Conservation (phyloP, 148 eudicot genomes). For the Vaccinium myrtillus region DNA sequence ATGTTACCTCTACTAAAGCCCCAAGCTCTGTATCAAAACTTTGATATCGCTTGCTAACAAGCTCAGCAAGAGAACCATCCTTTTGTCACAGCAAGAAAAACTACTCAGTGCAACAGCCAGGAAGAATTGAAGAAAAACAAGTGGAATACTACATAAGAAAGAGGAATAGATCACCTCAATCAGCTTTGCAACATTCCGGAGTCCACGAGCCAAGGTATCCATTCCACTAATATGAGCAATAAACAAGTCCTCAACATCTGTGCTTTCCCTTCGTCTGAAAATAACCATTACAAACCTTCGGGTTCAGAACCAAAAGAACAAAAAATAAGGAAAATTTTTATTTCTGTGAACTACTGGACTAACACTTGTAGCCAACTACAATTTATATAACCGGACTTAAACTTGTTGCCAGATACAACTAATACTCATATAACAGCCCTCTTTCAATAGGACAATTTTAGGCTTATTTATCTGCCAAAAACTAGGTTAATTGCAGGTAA, state of each 20-base stretch:
- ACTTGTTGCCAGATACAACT: background rate
- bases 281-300: background rate
- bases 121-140: background rate
- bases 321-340: background rate
- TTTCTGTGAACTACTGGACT: background rate
- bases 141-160: background rate
- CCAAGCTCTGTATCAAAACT: slow-evolving; percentile 87
- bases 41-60: slow-evolving; percentile 82
- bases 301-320: background rate
- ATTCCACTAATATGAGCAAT: slow-evolving; percentile 93
- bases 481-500: background rate
- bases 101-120: background rate
- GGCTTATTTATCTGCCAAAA: background rate
- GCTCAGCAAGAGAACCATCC: slow-evolving; percentile 79
- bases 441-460: background rate
- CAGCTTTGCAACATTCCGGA: slow-evolving; percentile 87
- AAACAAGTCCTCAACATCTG: slow-evolving; percentile 96
- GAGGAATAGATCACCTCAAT: slow-evolving; percentile 53
- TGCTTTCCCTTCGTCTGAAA: slow-evolving; percentile 94
- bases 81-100: slow-evolving; percentile 23
- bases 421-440: background rate
- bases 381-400: background rate
- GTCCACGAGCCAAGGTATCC: slow-evolving; percentile 99
- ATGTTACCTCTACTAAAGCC: slow-evolving; percentile 64
- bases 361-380: background rate